These are phyloP conservation scores for Rhodotorula kratochvilovae DNA, from an alignment of 768 basidiomycete genomes.

Conservation along the genomic window DNA sequence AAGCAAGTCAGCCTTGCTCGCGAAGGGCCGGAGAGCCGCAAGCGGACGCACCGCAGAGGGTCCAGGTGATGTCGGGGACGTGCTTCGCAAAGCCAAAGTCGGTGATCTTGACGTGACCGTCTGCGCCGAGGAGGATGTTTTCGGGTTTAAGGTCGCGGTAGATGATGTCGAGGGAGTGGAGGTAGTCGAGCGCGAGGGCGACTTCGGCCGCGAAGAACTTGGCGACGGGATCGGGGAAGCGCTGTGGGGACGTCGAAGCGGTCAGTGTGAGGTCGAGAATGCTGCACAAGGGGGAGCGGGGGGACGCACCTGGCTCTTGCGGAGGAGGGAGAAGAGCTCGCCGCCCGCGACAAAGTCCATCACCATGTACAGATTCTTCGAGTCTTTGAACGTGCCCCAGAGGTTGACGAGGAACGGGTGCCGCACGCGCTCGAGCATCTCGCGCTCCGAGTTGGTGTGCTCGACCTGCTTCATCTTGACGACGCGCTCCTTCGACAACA, in stretches of 20 bases:
- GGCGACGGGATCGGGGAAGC: constrained; percentile 95
- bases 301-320: constrained; percentile 48
- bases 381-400: constrained; percentile 87
- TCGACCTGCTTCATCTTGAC: constrained; percentile 82
- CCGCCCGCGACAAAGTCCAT: constrained; percentile 68
- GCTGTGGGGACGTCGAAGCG: constrained; percentile 51
- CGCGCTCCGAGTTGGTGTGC: constrained; percentile 94
- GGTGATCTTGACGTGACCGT: constrained; percentile 86
- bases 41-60: constrained; percentile 59
- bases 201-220: constrained; percentile 97
- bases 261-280: not conserved
- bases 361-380: constrained; percentile 95
- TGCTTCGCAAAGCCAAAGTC: constrained; percentile 95
- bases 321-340: constrained; percentile 92
- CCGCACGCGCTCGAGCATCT: constrained; percentile 75
- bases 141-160: constrained; percentile 93
- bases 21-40: not conserved
- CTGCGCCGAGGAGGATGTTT: constrained; percentile 44
- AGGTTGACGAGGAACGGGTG: constrained; percentile 98
- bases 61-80: constrained; percentile 97
- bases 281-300: not conserved
- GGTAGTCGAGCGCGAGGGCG: constrained; percentile 86
- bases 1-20: not conserved
- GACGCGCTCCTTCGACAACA: constrained; percentile 48
- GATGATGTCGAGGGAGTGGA: constrained; percentile 96